phyloP scores from a whole-genome alignment of 2,329 filamentous ascomycete species.

The Ceratocystis variospora region DNA sequence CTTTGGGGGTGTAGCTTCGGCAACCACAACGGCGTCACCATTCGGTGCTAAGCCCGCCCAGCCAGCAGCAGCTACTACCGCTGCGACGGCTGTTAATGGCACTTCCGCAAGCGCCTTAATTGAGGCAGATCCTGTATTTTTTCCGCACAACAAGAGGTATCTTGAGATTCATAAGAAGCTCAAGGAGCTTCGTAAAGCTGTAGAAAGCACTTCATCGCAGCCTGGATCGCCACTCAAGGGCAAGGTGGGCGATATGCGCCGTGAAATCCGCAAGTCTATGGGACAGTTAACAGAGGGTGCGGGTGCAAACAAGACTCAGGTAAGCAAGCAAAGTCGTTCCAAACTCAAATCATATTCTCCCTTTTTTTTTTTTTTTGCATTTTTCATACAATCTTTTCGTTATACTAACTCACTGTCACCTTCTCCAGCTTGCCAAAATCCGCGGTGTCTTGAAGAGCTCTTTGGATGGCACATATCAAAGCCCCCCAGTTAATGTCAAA shows the following conservation, averaged over 20 bases:
- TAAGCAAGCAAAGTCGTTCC: background rate
- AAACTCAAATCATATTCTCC: background rate
- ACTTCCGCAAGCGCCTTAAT: conserved; percentile 6
- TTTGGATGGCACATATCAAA: conserved; percentile 30
- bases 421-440: conserved; percentile 29
- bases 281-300: conserved; percentile 59
- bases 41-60: conserved; percentile 1
- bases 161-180: conserved; percentile 52
- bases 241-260: conserved; percentile 55
- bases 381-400: background rate
- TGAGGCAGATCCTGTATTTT: conserved; percentile 16
- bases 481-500: conserved; percentile 39
- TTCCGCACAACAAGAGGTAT: conserved; percentile 31
- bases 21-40: background rate
- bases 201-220: conserved; percentile 42
- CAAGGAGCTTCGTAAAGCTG: conserved; percentile 50
- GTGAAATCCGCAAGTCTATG: conserved; percentile 56
- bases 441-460: conserved; percentile 39
- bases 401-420: conserved; percentile 14
- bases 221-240: conserved; percentile 41
- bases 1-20: background rate
- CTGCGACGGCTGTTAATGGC: conserved; percentile 1
- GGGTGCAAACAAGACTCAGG: conserved; percentile 37
- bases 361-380: background rate
- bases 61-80: background rate